Evolutionary conservation across 805 yeast genomes (phyloP).

Genomic region (Yarrowia osloensis): DNA sequence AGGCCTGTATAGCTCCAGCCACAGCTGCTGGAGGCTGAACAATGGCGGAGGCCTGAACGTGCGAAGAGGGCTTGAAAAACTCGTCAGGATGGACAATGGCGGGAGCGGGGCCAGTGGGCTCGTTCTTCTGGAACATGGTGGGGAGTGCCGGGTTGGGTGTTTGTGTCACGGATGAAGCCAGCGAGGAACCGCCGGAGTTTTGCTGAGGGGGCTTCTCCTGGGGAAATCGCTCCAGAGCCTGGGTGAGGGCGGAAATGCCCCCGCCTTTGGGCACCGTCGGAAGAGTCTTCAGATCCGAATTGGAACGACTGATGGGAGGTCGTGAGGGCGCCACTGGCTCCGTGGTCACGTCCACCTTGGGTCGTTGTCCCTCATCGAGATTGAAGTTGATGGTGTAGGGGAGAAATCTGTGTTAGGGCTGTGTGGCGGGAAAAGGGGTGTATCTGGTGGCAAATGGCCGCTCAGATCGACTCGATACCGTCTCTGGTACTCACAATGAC

Average conservation of each 20-base stretch:
- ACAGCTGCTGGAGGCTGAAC: constrained; percentile 7
- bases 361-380: constrained; percentile 30
- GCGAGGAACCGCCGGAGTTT: neutral
- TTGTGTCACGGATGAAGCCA: neutral
- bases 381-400: constrained; percentile 41
- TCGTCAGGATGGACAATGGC: constrained; percentile 19
- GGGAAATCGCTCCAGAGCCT: constrained; percentile 8
- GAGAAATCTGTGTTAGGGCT: constrained; percentile 33
- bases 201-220: neutral
- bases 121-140: constrained; percentile 16
- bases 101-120: constrained; percentile 3
- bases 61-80: constrained; percentile 15
- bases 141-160: constrained; percentile 22
- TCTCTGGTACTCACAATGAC: constrained; percentile 19
- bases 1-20: neutral
- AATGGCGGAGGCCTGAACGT: neutral
- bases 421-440: neutral
- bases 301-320: constrained; percentile 21
- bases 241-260: constrained; percentile 13
- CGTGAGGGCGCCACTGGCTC: constrained; percentile 27
- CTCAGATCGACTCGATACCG: neutral
- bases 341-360: constrained; percentile 18
- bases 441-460: neutral
- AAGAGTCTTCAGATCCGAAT: constrained; percentile 15
- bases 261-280: constrained; percentile 17